Evolutionary conservation across 2,329 filamentous ascomycete genomes (phyloP).

Genomic region (Rhytidhysteron rufulum): DNA sequence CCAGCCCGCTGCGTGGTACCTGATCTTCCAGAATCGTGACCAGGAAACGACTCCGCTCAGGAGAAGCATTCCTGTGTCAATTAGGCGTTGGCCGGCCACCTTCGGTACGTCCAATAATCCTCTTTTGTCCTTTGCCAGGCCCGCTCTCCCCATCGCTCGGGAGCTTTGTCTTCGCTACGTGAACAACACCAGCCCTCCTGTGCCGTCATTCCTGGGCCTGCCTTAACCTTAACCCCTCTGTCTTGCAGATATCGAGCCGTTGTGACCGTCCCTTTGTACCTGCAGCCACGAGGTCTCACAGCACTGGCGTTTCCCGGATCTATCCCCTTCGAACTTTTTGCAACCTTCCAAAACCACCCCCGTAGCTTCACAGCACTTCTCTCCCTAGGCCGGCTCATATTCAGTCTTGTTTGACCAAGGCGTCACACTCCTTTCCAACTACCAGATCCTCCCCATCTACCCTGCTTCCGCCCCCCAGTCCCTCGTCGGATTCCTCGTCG

Average conservation of each 20-base stretch:
- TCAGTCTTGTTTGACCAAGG: no score
- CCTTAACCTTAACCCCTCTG: constrained; percentile 15
- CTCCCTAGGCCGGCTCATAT: constrained; percentile 11
- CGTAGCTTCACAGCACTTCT: constrained; percentile 18
- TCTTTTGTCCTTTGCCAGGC: background rate
- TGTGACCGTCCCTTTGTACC: constrained; percentile 24
- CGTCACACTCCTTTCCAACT: constrained; percentile 19
- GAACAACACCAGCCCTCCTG: constrained; percentile 14
- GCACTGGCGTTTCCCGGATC: constrained; percentile 20
- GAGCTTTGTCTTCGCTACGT: constrained; percentile 26
- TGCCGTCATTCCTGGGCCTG: constrained; percentile 15
- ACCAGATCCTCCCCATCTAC: constrained; percentile 11
- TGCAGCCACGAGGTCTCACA: constrained; percentile 30
- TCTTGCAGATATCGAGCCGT: constrained; percentile 17
- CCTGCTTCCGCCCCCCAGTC: constrained; percentile 8
- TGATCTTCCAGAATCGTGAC: constrained; percentile 18
- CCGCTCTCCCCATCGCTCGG: constrained; percentile 17
- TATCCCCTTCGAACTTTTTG: constrained; percentile 18
- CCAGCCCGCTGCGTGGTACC: constrained; percentile 28
- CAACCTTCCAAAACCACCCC: constrained; percentile 18
- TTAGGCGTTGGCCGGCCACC: constrained; percentile 27
- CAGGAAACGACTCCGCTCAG: constrained; percentile 18
- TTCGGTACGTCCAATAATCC: constrained; percentile 29
- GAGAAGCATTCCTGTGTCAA: constrained; percentile 26
- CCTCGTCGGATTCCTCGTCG: constrained; percentile 8